Evolutionary conservation across 345 rosid genomes (phyloP).

Genomic region (Populus nigra): DNA sequence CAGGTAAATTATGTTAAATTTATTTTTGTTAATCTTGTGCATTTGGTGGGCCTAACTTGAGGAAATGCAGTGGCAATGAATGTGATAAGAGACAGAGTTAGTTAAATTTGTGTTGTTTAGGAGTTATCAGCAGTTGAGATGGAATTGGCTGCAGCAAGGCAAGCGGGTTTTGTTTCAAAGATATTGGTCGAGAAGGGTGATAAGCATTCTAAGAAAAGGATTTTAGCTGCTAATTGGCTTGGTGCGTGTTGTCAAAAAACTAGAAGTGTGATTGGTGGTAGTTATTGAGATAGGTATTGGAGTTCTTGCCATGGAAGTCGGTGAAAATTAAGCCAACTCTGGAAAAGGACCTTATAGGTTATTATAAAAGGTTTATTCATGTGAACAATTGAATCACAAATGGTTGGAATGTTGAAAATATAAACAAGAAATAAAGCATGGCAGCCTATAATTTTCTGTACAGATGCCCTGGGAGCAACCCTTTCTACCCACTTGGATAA

Average conservation of each 20-base stretch:
- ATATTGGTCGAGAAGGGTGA: constrained; percentile 27
- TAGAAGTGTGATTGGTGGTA: background rate
- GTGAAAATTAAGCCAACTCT: background rate
- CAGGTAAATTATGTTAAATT: constrained; percentile 44
- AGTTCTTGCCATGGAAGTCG: background rate
- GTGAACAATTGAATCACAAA: background rate
- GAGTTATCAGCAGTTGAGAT: constrained; percentile 61
- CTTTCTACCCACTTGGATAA: constrained; percentile 57
- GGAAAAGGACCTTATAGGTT: background rate
- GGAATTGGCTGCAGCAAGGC: constrained; percentile 61
- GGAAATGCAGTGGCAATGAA: too few relatives aligned
- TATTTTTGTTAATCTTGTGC: background rate
- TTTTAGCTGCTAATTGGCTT: constrained; percentile 49
- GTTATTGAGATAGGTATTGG: background rate
- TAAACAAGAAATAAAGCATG: background rate
- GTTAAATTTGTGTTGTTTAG: constrained; percentile 36
- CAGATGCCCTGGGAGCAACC: constrained; percentile 70
- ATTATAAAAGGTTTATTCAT: background rate
- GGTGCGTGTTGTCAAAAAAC: background rate
- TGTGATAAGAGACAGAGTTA: background rate
- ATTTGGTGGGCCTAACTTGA: background rate
- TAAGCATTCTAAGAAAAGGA: constrained; percentile 46
- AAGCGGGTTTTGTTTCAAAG: constrained; percentile 63
- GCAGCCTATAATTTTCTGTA: background rate
- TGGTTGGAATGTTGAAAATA: background rate